Base-by-base conservation (phyloP, 306 rosid species). In the Delonix regia region DNA sequence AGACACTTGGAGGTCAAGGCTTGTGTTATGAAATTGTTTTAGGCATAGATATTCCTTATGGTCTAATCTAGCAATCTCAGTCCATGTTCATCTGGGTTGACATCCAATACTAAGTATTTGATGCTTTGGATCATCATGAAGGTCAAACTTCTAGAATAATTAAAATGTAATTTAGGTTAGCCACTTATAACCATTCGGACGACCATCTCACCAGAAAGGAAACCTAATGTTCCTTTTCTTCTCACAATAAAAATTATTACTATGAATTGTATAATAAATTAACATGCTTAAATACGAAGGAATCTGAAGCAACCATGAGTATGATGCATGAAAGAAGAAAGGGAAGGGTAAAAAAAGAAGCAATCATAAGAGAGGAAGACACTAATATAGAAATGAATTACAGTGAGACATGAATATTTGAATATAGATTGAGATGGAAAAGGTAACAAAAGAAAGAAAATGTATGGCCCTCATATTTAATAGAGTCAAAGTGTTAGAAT, bases 111-210 rank as follows among this genome's bases (percentile, higher is more conserved):
- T 7, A 13, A 2, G 85, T 82, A 90, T 1, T 0, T 48, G 65
- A 82, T 75, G 3, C 9, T 60, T 10, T 9, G 61, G 34, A 90
- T 87, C 30, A 55, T 52, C 5, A 90, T 74, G 76, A 66, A 52
- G 44, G 80, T 18, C 15, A 6, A 67, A 27, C 21, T 25, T 6
- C 4, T 1, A 12, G 30, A 7, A 47, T 96, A 92, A 3, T 2
- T 11, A 39, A 89, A 82, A 13, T 66, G 24, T 36, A 89, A 64
- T 15, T 42, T 60, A 53, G 83, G 89, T 70, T 83, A 12, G 60
- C 94, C 96, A 74, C 97, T n/a, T n/a, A n/a, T n/a, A 92, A 42
- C 0, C 27, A 0, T 11, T 48, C 7, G 86, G 81, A 18, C 88
- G 82, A 1, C 4, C n/a, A 0, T 1, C 33, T 76, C 91, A 89